Evolutionary conservation across 2,329 filamentous ascomycete genomes (phyloP), one percentile per base, ranked within the genome.

Genomic region (Rhynchosporium graminicola): DNA sequence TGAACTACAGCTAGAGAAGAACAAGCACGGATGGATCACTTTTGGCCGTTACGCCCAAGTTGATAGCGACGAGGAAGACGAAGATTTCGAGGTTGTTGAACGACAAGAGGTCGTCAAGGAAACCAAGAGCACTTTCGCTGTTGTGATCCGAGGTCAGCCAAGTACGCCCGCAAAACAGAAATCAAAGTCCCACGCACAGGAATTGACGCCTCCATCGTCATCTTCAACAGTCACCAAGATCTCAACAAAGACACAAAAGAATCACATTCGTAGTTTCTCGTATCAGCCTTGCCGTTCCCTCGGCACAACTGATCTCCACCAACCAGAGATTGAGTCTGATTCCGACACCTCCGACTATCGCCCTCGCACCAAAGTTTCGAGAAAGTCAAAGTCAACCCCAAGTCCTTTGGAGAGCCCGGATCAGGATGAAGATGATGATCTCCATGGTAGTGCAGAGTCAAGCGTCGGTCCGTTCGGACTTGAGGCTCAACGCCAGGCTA

Each of bases 1-100:
- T 6, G 57, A 60, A 26, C 42, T 63, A 5, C n/a, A 55, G 20
- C 28, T 29, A 4, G 28, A n/a, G 12, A 48, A 40, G 29, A 55
- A 47, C 36, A 55, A 55, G 15, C n/a, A 47, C 26, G 52, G 56
- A 45, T 45, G 50, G 47, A 15, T 54, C 10, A 55, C 43, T 26
- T 55, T 55, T 31, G 4, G 5, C 8, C 42, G 33, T 2, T 46
- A 47, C 36, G 59, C 59, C 29, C 42, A 52, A 4, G 59, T 56
- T 9, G 38, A 56, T 42, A 50, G 47, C 7, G 51, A 31, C 4
- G 57, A 60, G 10, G 15, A 13, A 29, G 33, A 48, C 4, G 43
- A 48, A 8, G 55, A 48, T 28, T 3, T 47, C 20, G 38, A 48
- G 43, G 15, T 56, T n/a, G 6, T 56, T 13, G 38, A 45, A 38